These are phyloP conservation scores for Podaxis pistillaris DNA, from an alignment of 768 basidiomycete species.

Conservation along the genomic window DNA sequence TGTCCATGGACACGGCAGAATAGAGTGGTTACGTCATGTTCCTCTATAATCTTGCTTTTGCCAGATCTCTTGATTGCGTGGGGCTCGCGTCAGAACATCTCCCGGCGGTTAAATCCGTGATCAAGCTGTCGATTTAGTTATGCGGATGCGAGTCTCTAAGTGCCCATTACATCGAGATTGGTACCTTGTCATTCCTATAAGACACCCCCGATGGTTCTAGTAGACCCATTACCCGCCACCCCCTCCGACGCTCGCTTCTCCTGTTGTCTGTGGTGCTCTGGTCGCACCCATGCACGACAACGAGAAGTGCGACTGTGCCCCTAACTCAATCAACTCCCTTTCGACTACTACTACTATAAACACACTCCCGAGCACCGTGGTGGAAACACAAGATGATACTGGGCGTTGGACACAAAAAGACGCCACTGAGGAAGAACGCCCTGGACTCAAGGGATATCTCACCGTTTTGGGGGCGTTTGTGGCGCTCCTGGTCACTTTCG, in stretches of 20 bases:
- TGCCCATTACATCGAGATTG: slow-evolving; percentile 8
- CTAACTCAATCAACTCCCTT: neutral
- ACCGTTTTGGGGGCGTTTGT: slow-evolving; percentile 65
- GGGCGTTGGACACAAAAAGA: slow-evolving; percentile 20
- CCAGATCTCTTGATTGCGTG: slow-evolving; percentile 4
- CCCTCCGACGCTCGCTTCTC: neutral
- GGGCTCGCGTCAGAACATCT: neutral
- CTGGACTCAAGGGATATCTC: slow-evolving; percentile 36
- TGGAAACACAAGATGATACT: neutral
- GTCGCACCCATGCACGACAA: slow-evolving; percentile 10
- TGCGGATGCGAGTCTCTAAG: neutral
- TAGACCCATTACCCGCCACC: neutral
- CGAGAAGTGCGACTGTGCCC: neutral
- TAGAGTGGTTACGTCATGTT: slow-evolving; percentile 1
- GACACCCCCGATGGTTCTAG: neutral
- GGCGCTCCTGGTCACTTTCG: slow-evolving; percentile 68
- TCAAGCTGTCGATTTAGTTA: slow-evolving; percentile 8
- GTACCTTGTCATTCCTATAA: slow-evolving; percentile 12
- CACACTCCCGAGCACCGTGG: neutral
- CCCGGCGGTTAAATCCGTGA: slow-evolving; percentile 9
- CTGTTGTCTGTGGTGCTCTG: neutral
- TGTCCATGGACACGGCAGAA: slow-evolving; percentile 1
- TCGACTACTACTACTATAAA: neutral
- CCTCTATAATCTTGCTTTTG: neutral
- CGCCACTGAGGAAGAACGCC: neutral